phyloP scores from a whole-genome alignment of 768 basidiomycete species.

The Boletus barrowsii region DNA sequence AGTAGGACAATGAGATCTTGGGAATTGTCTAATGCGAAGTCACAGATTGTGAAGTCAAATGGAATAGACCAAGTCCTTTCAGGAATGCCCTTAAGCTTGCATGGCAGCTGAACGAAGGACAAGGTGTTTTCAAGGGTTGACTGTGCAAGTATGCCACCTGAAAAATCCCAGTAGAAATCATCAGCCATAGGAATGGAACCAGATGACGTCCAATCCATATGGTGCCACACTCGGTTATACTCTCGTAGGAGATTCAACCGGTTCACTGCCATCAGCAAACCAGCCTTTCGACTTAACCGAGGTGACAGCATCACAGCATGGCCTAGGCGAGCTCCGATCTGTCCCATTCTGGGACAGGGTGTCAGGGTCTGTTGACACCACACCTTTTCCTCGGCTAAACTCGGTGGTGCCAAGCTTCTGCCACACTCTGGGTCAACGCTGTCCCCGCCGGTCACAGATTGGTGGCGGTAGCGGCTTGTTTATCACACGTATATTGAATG shows the following conservation, averaged over 20 bases:
- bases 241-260: conserved; percentile 26
- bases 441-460: too few species aligned
- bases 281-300: too few species aligned
- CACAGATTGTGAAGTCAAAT: conserved; percentile 28
- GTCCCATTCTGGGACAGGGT: too few species aligned
- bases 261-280: neutral
- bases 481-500: too few species aligned
- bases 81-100: conserved; percentile 25
- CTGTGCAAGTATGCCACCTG: conserved; percentile 34
- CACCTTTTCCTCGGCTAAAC: too few species aligned
- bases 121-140: conserved; percentile 18
- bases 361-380: too few species aligned
- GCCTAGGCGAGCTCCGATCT: too few species aligned
- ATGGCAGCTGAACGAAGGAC: conserved; percentile 30
- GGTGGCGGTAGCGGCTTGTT: too few species aligned
- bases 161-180: conserved; percentile 33
- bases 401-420: too few species aligned
- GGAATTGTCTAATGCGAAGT: conserved; percentile 37
- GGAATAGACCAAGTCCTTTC: conserved; percentile 27
- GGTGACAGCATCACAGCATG: too few species aligned
- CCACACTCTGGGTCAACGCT: too few species aligned
- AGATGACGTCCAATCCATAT: conserved; percentile 19
- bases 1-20: conserved; percentile 35
- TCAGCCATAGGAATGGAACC: conserved; percentile 12
- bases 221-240: conserved; percentile 30